Conservation (phyloP, 192 early-diverging fungal genomes). For the Radiomyces spectabilis region DNA sequence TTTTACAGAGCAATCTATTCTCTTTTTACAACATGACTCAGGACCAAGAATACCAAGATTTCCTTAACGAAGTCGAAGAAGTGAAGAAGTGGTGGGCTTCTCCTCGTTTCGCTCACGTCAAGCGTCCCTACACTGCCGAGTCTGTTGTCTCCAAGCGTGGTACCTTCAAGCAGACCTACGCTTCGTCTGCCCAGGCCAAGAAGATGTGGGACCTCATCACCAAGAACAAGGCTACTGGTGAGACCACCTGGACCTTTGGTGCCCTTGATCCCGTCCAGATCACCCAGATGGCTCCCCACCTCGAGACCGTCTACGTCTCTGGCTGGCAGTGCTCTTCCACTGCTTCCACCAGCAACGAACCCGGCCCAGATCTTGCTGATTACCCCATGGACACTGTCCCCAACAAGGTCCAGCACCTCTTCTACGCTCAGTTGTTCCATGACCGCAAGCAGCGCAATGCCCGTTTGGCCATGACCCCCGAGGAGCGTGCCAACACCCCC, state of each 20-base stretch:
- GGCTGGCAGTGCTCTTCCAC: conserved; percentile 98
- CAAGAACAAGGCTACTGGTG: conserved; percentile 66
- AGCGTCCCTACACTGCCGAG: conserved; percentile 80
- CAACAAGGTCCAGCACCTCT: conserved; percentile 98
- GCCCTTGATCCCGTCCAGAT: conserved; percentile 90
- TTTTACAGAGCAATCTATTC: not conserved
- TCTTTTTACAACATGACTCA: conserved; percentile 4
- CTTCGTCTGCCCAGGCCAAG: conserved; percentile 84
- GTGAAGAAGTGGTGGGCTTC: conserved; percentile 87
- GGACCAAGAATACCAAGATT: conserved; percentile 60
- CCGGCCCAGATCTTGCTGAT: conserved; percentile 96
- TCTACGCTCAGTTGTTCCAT: conserved; percentile 95
- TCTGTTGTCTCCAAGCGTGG: conserved; percentile 88
- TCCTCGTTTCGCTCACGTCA: conserved; percentile 73
- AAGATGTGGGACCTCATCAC: conserved; percentile 86
- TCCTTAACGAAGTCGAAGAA: conserved; percentile 72
- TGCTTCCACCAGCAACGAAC: conserved; percentile 90
- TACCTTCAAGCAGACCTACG: conserved; percentile 60
- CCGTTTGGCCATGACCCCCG: conserved; percentile 60
- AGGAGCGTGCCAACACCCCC: conserved; percentile 61
- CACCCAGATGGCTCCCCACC: conserved; percentile 93
- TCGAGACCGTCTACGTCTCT: conserved; percentile 95
- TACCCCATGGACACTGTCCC: conserved; percentile 98
- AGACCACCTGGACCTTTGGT: conserved; percentile 90
- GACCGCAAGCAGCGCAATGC: conserved; percentile 94